These are phyloP conservation scores for Sporisorium scitamineum DNA, from an alignment of 1,284 basidiomycete genomes.

Conservation along the genomic window DNA sequence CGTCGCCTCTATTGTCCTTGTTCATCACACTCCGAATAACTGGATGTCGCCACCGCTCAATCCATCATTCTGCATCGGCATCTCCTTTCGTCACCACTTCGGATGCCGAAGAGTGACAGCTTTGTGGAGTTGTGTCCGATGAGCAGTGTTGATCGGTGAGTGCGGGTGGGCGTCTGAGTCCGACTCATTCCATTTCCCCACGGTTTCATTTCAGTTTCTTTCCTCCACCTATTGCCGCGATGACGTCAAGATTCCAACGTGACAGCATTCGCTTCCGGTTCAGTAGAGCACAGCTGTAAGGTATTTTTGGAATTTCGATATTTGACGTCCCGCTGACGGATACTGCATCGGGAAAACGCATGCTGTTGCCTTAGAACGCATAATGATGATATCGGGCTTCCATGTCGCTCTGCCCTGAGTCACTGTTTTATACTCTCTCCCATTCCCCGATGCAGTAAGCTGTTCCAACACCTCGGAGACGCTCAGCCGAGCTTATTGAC, in stretches of 20 bases:
- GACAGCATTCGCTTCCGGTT: background rate
- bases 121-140: background rate
- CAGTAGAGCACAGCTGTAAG: background rate
- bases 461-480: background rate
- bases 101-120: conserved; percentile 1
- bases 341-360: background rate
- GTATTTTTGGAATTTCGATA: background rate
- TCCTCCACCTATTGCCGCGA: background rate
- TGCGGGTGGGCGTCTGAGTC: background rate
- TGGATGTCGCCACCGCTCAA: background rate
- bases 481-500: background rate
- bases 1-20: background rate
- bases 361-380: conserved; percentile 1
- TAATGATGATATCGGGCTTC: conserved; percentile 14
- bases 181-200: background rate
- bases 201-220: conserved; percentile 1
- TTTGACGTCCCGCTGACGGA: background rate
- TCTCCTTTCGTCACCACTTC: conserved; percentile 2
- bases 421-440: background rate
- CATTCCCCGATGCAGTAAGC: conserved; percentile 1
- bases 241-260: conserved; percentile 3
- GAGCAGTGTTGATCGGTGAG: conserved; percentile 2
- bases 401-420: background rate
- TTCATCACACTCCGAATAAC: background rate
- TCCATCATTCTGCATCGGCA: conserved; percentile 3